These are phyloP conservation scores for Fusarium sp. DNA, from an alignment of 2,329 filamentous ascomycete genomes.

Conservation along the genomic window DNA sequence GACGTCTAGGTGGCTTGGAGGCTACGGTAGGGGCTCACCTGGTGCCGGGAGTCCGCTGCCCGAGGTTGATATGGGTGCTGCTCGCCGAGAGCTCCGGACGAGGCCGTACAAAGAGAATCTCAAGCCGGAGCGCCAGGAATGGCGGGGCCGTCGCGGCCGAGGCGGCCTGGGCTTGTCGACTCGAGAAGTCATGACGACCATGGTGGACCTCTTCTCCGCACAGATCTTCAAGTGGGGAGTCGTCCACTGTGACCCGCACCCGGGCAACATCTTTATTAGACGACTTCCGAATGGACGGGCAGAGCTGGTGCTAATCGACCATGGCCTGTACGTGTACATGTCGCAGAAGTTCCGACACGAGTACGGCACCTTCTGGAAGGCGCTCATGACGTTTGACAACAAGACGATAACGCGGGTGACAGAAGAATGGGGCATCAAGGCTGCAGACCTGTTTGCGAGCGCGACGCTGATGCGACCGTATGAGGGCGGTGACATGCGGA, in stretches of 20 bases:
- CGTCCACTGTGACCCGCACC: constrained; percentile 97
- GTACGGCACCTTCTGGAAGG: constrained; percentile 94
- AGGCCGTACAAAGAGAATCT: constrained; percentile 72
- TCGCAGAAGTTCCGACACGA: constrained; percentile 85
- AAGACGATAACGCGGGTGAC: constrained; percentile 81
- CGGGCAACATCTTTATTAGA: constrained; percentile 96
- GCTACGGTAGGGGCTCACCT: constrained; percentile 81
- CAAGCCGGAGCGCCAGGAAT: constrained; percentile 86
- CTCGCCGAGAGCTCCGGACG: constrained; percentile 64
- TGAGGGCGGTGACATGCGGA: constrained; percentile 82
- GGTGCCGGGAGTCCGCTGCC: constrained; percentile 79
- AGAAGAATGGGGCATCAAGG: constrained; percentile 87
- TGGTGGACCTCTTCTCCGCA: constrained; percentile 96
- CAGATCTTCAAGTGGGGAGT: constrained; percentile 98
- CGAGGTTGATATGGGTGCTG: constrained; percentile 63
- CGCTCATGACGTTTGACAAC: constrained; percentile 94
- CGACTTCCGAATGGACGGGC: constrained; percentile 85
- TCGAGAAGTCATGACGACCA: constrained; percentile 94
- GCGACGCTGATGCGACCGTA: constrained; percentile 94
- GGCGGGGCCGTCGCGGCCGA: constrained; percentile 79
- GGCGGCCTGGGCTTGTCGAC: constrained; percentile 88
- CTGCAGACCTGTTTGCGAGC: constrained; percentile 91
- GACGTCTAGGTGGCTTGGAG: constrained; percentile 83
- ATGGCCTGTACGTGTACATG: constrained; percentile 97
- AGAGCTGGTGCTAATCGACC: constrained; percentile 96